Conservation (phyloP, 768 basidiomycete genomes). For the Tulasnella sp. region DNA sequence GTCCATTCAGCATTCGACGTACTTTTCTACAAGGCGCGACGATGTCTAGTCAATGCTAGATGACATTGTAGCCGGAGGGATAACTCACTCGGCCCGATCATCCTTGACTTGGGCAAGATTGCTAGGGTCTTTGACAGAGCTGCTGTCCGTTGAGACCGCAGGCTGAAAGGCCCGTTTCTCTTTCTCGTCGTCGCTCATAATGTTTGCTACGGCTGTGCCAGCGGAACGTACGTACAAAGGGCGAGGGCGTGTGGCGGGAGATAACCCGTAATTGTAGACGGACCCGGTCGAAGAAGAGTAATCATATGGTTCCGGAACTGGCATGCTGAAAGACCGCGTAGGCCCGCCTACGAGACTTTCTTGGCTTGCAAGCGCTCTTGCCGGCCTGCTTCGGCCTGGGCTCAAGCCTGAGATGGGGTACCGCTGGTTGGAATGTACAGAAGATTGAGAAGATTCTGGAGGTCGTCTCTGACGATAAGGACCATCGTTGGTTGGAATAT, state of each 20-base stretch:
- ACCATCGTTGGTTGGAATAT: no score
- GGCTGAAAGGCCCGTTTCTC: constrained; percentile 9
- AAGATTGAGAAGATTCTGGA: no score
- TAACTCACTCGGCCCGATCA: constrained; percentile 7
- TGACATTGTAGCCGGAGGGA: background rate
- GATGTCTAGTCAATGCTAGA: background rate
- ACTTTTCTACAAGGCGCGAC: background rate
- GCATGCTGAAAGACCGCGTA: constrained; percentile 6
- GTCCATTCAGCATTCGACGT: background rate
- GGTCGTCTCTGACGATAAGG: no score
- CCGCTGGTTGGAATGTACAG: no score
- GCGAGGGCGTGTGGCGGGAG: background rate
- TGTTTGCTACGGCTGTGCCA: background rate
- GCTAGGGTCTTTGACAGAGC: background rate
- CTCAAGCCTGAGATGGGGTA: no score
- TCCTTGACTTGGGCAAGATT: background rate
- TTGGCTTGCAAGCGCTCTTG: background rate
- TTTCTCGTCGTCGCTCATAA: constrained; percentile 12
- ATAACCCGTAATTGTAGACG: background rate
- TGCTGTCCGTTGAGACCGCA: background rate
- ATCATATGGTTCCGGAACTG: constrained; percentile 2
- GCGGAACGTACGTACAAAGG: background rate
- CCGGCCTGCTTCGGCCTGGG: no score
- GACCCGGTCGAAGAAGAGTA: background rate
- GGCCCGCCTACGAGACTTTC: background rate